Evolutionary conservation across 352 stramenopile species (phyloP), one percentile per base, ranked within the genome.

Genomic region (Phytophthora citrophthora): DNA sequence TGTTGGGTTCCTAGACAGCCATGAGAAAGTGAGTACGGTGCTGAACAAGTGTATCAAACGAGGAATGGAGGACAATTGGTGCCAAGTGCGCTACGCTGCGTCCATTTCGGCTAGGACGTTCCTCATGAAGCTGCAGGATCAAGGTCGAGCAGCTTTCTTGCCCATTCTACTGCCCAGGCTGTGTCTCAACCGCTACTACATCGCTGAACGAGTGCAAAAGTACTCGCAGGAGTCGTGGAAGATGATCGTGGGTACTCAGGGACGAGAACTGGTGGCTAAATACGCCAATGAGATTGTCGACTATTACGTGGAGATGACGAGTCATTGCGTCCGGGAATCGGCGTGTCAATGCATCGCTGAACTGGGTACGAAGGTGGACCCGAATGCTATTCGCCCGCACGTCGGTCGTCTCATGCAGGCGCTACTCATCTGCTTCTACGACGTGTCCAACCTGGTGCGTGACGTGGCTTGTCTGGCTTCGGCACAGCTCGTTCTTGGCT

Each of bases 131-230:
- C 85, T 98, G 11, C 70, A 82, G 41, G 41, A 69, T 4, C 56
- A 89, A 5, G 60, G 73, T 2, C 83, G 82, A 18, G 64, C 72
- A 1, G 48, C 67, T 10, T 98, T 96, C 56, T 71, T 92, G 10
- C 78, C 79, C 1, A 56, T 87, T n/a, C 66, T 99, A 6, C 74
- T 99, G 23, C 95, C 96, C 13, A 87, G 94, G 12, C 94, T 99
- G 86, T 99, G 95, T 68, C 73, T 99, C n/a, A 99, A 99, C 77
- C 91, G 97, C 29, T 96, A 97, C 68, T 99, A 99, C 68, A 83
- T 99, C 29, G 97, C 97, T 0, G 95, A 99, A 70, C 95, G 97
- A 24, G 97, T 99, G 54, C 97, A 98, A 54, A 86, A 98, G 46
- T 98, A 98, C 61, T 97, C 88, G 45, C 95, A 98, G 64, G 93